Base-by-base conservation (phyloP, 139 green algal species). In the Picochlorum costavermella region DNA sequence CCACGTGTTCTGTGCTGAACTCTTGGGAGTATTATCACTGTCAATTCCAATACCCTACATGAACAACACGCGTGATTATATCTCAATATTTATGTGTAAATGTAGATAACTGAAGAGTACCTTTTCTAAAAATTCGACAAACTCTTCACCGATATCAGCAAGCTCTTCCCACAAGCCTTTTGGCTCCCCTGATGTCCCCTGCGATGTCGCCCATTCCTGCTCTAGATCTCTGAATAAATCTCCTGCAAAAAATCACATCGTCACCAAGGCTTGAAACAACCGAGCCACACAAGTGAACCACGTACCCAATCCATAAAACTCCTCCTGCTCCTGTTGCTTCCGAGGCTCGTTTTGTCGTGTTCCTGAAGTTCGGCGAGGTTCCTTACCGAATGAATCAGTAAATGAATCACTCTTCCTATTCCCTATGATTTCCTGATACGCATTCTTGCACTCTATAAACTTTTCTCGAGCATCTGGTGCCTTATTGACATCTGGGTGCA, bases 401-500 rank as follows among this genome's bases (percentile, higher is more conserved):
- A 20, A 26, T 58, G 20, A 30, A 33, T 14, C 55, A 46, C 50
- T 23, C 23, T 33, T 30, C 12, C 23, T 59, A 20, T 20, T n/a
- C 10, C 88, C 84, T 1, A 72, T 70, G 12, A 93, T 61, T 5
- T 81, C 76, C 33, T 90, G 83, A 64, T 87, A 93, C 2, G 86
- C 86, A 50, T 75, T 64, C 56, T 90, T 93, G 43, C 72, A 80
- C 65, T 89, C 82, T 83, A 90, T 86, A 71, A 93, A 93, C 2
- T 71, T 73, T 20, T 88, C 71, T 48, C 78, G 68, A 1, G 85
- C 85, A 69, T 90, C 77, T 0, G 81, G 64, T 61, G 81, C 83
- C 51, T 86, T 89, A 60, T 94, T 92, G 13, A 92, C 87, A 50
- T 95, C 82, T 46, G 89, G 89, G 60, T 96, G 89, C 20, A 94